These are phyloP conservation scores for Naganishia cerealis DNA, from an alignment of 1,284 basidiomycete genomes.

Conservation along the genomic window DNA sequence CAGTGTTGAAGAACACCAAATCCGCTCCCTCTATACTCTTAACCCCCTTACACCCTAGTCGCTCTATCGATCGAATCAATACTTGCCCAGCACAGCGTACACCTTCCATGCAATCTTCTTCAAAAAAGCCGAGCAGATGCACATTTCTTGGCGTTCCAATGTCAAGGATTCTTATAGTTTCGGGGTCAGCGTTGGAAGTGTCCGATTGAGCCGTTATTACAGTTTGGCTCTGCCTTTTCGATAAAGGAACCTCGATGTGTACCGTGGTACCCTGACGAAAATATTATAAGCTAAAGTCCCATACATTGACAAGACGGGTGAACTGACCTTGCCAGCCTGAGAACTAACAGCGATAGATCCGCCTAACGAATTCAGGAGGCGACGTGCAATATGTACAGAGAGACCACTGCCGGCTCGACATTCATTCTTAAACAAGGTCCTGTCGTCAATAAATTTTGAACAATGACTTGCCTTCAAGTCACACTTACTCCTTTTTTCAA, in stretches of 20 bases:
- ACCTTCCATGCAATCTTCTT: slow-evolving; percentile 6
- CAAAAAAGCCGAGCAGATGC: slow-evolving; percentile 43
- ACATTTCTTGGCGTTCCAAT: slow-evolving; percentile 38
- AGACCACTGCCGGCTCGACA: slow-evolving; percentile 46
- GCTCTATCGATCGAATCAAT: slow-evolving; percentile 41
- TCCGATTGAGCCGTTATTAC: slow-evolving; percentile 25
- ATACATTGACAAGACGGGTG: not conserved
- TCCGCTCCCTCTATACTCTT: slow-evolving; percentile 40
- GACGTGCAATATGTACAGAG: slow-evolving; percentile 46
- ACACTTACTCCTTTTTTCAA: slow-evolving; percentile 43
- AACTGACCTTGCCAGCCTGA: slow-evolving; percentile 43
- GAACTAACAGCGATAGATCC: slow-evolving; percentile 51
- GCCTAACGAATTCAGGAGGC: slow-evolving; percentile 50
- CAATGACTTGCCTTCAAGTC: slow-evolving; percentile 35
- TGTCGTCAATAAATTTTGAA: slow-evolving; percentile 45
- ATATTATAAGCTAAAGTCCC: not conserved
- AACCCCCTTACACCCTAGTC: slow-evolving; percentile 44
- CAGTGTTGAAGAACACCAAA: slow-evolving; percentile 44
- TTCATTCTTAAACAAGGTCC: slow-evolving; percentile 45
- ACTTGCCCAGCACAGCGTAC: slow-evolving; percentile 36
- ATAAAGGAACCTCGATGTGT: slow-evolving; percentile 47
- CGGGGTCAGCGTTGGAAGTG: slow-evolving; percentile 25
- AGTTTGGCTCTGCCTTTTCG: slow-evolving; percentile 28
- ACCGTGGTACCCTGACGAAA: slow-evolving; percentile 36
- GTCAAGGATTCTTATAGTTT: slow-evolving; percentile 33